Base-by-base conservation (phyloP, 352 stramenopile genomes). In the Globisporangium radiosum region DNA sequence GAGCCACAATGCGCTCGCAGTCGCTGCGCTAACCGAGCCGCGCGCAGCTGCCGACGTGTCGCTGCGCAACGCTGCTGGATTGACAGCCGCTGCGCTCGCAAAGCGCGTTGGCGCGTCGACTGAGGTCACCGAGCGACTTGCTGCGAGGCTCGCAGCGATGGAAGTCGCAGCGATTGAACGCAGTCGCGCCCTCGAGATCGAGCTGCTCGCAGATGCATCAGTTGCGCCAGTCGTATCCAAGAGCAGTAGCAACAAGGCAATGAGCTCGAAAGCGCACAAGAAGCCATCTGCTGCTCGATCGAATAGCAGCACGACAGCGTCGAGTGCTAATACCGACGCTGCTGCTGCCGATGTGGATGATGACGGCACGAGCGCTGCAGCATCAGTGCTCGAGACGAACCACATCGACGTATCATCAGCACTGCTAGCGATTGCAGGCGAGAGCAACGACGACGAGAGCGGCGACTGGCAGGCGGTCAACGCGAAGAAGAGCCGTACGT, bases 1-100 rank as follows among this genome's bases (percentile, higher is more conserved):
- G 47, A 88, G 74, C 14, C 64, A 78, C 43, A 94, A 91, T 52
- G 11, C 50, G 19, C 39, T 51, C 44, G 82, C 67, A 2, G 70
- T 92, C 0, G 36, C 75, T 10, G 67, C 66, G 8, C 9, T 65
- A 84, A 19, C 50, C 78, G 50, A 55, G 43, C 13, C 66, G 44
- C 59, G 11, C 13, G 55, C 48, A 13, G 19, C 25, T 14, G 11
- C 39, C 10, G 36, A 63, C 48, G 39, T 64, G 14, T 39, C 44
- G 4, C 33, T 73, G 8, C 56, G 62, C 10, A 76, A 64, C 42
- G 58, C 43, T n/a, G 54, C 66, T 1, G 66, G 69, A 10, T 56
- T 62, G 33, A 59, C 60, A 6, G 44, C 60, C 4, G n/a, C 62
- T 8, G 55, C 60, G 8, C 38, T 73, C 4, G 58, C 50, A 52